A percentile compares a stretch with the other conserved stretches of the same genome.
Evolutionary conservation across 2,329 filamentous ascomycete genomes (phyloP).

Genomic region (Fonsecaea pugnacius): DNA sequence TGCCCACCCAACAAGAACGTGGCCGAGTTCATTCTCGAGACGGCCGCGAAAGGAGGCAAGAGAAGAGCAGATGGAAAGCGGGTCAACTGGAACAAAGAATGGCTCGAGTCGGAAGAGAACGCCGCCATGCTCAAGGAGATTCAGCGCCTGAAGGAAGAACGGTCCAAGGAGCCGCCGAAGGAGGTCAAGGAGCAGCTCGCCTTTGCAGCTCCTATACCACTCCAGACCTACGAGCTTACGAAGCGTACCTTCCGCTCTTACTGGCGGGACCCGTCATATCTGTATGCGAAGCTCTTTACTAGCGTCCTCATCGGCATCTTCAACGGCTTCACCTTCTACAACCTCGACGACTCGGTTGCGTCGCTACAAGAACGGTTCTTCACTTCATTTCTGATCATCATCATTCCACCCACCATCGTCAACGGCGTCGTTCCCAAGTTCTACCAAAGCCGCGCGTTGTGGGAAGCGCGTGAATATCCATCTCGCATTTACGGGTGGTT

Average conservation of each 20-base stretch:
- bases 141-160: conserved; percentile 63
- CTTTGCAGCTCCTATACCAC: conserved; percentile 67
- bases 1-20: conserved; percentile 70
- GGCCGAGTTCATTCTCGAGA: conserved; percentile 69
- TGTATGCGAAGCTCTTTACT: conserved; percentile 77
- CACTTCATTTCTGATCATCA: conserved; percentile 67
- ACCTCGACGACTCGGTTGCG: conserved; percentile 66
- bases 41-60: conserved; percentile 62
- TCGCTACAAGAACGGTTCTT: conserved; percentile 81
- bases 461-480: conserved; percentile 74
- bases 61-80: conserved; percentile 56
- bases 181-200: conserved; percentile 47
- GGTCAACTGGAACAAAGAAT: conserved; percentile 76
- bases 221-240: conserved; percentile 69
- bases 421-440: conserved; percentile 79
- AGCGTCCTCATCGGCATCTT: conserved; percentile 74
- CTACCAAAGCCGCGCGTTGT: conserved; percentile 72
- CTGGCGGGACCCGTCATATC: conserved; percentile 76
- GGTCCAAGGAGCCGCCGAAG: conserved; percentile 48
- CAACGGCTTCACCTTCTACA: conserved; percentile 77
- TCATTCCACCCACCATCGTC: conserved; percentile 71
- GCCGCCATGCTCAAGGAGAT: conserved; percentile 67
- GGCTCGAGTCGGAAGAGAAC: conserved; percentile 68
- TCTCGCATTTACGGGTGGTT: conserved; percentile 77
- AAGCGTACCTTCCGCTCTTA: conserved; percentile 73